Percentiles rank a stretch among this genome's conserved stretches.
These are phyloP conservation scores for Pichia sporocuriosa DNA, from an alignment of 805 yeast species.

Conservation along the genomic window DNA sequence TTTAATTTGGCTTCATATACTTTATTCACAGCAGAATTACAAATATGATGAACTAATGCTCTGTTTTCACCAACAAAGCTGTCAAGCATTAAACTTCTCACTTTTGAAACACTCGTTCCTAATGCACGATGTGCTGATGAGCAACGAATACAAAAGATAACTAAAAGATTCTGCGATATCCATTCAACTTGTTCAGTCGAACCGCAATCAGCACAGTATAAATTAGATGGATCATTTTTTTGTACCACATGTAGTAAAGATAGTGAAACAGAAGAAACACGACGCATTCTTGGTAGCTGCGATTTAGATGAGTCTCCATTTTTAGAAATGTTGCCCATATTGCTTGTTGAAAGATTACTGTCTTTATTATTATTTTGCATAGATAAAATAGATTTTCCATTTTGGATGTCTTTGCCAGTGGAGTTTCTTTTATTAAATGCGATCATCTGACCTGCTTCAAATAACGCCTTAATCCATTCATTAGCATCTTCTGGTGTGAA, in stretches of 20 bases:
- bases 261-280: conserved; percentile 31
- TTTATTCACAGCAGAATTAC: conserved; percentile 50
- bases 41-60: conserved; percentile 43
- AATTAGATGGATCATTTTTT: conserved; percentile 45
- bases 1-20: conserved; percentile 48
- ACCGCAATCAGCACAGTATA: conserved; percentile 75
- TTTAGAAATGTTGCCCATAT: too few species aligned
- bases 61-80: conserved; percentile 54
- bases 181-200: conserved; percentile 64
- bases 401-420: too few species aligned
- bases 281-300: conserved; percentile 22
- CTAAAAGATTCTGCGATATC: conserved; percentile 72
- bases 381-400: too few species aligned
- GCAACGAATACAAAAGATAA: conserved; percentile 75
- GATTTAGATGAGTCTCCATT: too few species aligned
- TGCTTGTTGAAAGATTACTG: too few species aligned
- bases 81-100: conserved; percentile 74
- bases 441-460: conserved; percentile 41
- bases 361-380: too few species aligned
- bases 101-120: conserved; percentile 76
- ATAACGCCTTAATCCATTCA: conserved; percentile 61
- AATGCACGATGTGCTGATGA: conserved; percentile 83
- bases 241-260: conserved; percentile 35
- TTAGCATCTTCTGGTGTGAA: conserved; percentile 58
- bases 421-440: conserved; percentile 16